A percentile compares a stretch with the other conserved stretches of the same genome.
phyloP scores from a whole-genome alignment of 1,284 basidiomycete species.

The Ustilago hordei region DNA sequence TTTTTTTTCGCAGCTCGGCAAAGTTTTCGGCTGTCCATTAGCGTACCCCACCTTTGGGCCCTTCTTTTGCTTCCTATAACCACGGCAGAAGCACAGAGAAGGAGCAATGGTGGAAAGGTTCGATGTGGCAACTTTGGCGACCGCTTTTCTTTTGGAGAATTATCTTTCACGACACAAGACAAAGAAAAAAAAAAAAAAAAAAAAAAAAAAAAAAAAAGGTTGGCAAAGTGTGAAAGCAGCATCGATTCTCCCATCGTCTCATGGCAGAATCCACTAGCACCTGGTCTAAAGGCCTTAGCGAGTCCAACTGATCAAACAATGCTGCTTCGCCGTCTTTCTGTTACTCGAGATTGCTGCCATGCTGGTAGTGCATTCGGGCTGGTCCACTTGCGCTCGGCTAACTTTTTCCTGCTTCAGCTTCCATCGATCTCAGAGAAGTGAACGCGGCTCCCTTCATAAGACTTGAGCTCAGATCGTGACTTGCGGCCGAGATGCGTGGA shows the following conservation, averaged over 20 bases:
- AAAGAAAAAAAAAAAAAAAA: too few species aligned
- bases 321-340: neutral
- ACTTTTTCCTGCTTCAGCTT: neutral
- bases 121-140: neutral
- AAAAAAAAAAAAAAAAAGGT: too few species aligned
- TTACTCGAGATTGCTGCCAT: neutral
- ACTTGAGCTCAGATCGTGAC: neutral
- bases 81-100: neutral
- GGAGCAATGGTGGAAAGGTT: neutral
- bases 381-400: neutral
- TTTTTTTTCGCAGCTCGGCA: neutral
- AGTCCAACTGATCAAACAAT: conserved; percentile 3
- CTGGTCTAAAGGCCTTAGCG: neutral
- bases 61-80: neutral
- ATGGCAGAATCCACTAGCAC: neutral
- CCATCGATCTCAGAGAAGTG: neutral
- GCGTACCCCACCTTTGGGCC: conserved; percentile 1
- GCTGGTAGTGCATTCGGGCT: neutral
- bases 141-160: neutral
- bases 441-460: too few species aligned
- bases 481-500: neutral
- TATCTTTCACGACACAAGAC: neutral
- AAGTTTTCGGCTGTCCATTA: neutral
- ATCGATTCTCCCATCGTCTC: conserved; percentile 5
- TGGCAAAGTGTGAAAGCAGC: conserved; percentile 1